Base-by-base conservation (phyloP, 306 rosid species). In the Lablab purpureus region DNA sequence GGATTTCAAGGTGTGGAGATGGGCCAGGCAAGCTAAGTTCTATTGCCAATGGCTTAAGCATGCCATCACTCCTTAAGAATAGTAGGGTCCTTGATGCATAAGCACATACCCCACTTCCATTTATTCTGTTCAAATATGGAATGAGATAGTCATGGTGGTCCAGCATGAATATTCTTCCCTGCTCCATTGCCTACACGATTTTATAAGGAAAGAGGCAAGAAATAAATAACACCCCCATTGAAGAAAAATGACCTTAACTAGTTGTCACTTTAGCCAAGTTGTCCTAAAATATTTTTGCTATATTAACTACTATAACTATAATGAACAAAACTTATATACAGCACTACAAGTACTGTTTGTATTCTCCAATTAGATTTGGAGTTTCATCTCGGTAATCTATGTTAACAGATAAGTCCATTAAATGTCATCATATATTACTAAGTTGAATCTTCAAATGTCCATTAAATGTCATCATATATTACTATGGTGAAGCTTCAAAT, bases 1-100 rank as follows among this genome's bases (percentile, higher is more conserved):
- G 73, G 46, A 41, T 40, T 87, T 81, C 90, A 18, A 28, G 46
- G 58, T 65, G 52, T 0, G 37, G 13, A 43, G 28, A 19, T 11
- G 43, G n/a, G 10, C 45, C 81, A 8, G 92, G 90, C 75, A 93
- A 83, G 74, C 89, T 87, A 43, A 93, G 92, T 83, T 91, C 97
- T 76, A 93, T 93, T 14, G 87, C 87, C 54, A 91, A 67, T 78
- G 96, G 91, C 87, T 87, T 89, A 58, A 91, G 86, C 67, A 84
- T 88, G 18, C 77, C 84, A 78, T 93, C 94, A 69, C 74, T 81
- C 76, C 85, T 87, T 81, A 88, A 80, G 78, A 91, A 91, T 7
- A 91, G 87, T 17, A 93, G 34, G 25, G 94, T 89, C 45, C 97
- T 88, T 6, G 94, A 89, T 68, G 98, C 96, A 78, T 89, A 91